phyloP scores from a whole-genome alignment of 345 rosid genomes.

The Populus pruinosa region DNA sequence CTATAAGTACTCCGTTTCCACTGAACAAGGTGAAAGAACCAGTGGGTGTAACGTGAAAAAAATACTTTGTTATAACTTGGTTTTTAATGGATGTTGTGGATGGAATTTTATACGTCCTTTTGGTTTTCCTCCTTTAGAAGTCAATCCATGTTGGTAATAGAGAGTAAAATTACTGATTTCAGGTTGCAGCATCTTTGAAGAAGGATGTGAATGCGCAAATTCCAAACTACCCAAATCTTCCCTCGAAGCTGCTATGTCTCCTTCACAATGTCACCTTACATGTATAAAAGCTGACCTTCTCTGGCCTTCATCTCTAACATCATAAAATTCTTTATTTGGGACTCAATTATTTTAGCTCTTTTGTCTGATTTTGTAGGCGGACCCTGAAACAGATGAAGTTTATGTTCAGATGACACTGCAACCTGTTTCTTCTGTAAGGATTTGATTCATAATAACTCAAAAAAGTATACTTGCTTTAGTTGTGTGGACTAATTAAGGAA shows the following conservation, averaged over 20 bases:
- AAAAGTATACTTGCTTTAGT: slow-evolving; percentile 3
- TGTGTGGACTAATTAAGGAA: slow-evolving; percentile 10
- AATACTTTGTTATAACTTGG: background rate
- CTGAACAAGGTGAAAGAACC: background rate
- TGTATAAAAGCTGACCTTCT: slow-evolving; percentile 34
- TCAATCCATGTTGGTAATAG: slow-evolving; percentile 6
- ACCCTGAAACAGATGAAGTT: slow-evolving; percentile 91
- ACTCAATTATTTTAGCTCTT: slow-evolving; percentile 10
- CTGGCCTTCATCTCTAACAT: background rate
- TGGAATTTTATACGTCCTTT: background rate
- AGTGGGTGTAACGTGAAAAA: background rate
- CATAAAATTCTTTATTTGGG: background rate
- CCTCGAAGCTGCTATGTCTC: slow-evolving; percentile 75
- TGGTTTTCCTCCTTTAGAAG: background rate
- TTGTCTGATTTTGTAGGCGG: slow-evolving; percentile 59
- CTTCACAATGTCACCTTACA: slow-evolving; percentile 82
- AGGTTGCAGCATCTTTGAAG: slow-evolving; percentile 96
- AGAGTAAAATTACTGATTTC: slow-evolving; percentile 21
- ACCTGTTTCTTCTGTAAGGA: slow-evolving; percentile 67
- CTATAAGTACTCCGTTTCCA: background rate
- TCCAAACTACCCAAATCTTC: slow-evolving; percentile 91
- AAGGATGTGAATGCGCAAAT: slow-evolving; percentile 68
- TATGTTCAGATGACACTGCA: slow-evolving; percentile 97
- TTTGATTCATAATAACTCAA: slow-evolving; percentile 17
- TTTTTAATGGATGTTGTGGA: background rate